Conservation (phyloP, 805 yeast species). For the Brettanomyces bruxellensis region DNA sequence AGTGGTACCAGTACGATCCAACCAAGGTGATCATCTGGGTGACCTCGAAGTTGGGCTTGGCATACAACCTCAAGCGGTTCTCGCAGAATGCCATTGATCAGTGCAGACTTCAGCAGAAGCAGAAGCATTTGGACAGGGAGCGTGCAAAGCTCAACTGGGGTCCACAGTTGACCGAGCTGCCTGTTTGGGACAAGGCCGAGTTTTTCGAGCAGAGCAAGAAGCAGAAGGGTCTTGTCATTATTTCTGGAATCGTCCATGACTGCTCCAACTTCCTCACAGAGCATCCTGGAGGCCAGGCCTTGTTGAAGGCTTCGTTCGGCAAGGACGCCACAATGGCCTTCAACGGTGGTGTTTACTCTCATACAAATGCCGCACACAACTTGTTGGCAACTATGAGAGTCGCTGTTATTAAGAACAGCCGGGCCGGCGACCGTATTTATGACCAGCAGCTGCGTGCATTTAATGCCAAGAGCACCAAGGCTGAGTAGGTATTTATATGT, state of each 20-base stretch:
- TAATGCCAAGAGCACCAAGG: conserved; percentile 13
- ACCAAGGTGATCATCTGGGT: conserved; percentile 56
- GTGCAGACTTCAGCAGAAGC: conserved; percentile 75
- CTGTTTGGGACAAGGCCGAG: conserved; percentile 64
- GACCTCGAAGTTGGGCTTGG: conserved; percentile 56
- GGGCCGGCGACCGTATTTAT: conserved; percentile 47
- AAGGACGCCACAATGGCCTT: conserved; percentile 80
- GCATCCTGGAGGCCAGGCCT: conserved; percentile 81
- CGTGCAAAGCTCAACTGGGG: conserved; percentile 69
- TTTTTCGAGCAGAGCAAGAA: conserved; percentile 43
- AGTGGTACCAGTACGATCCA: conserved; percentile 85
- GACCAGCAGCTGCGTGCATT: conserved; percentile 32
- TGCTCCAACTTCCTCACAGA: conserved; percentile 58
- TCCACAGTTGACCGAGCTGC: conserved; percentile 52
- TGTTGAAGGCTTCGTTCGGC: conserved; percentile 62
- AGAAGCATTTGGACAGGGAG: conserved; percentile 63
- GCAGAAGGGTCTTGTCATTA: conserved; percentile 52
- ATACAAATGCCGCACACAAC: conserved; percentile 81
- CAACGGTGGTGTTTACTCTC: conserved; percentile 80
- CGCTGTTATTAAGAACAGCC: conserved; percentile 64
- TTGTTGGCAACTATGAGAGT: conserved; percentile 75
- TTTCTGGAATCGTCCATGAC: conserved; percentile 75
- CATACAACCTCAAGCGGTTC: conserved; percentile 66
- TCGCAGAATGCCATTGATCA: conserved; percentile 77
- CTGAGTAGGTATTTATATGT: conserved; percentile 1